phyloP scores from a whole-genome alignment of 345 rosid species.

The Sisymbrium altissimum region DNA sequence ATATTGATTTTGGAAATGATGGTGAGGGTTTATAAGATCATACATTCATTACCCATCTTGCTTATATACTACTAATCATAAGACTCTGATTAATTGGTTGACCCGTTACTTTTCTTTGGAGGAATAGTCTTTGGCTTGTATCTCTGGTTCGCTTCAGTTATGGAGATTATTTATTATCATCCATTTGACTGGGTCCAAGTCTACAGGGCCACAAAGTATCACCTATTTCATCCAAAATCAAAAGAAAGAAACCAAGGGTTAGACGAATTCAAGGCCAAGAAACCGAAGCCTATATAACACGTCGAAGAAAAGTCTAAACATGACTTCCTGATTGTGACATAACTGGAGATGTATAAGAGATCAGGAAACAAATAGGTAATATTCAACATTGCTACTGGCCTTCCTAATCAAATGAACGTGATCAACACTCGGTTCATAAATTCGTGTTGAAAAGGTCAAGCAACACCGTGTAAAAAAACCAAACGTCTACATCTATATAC shows the following conservation, averaged over 20 bases:
- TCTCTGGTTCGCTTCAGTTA: background rate
- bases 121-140: conserved; percentile 8
- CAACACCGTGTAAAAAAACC: background rate
- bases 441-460: conserved; percentile 16
- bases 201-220: background rate
- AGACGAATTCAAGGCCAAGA: conserved; percentile 17
- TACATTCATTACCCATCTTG: background rate
- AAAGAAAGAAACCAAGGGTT: background rate
- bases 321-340: background rate
- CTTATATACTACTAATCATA: conserved; percentile 17
- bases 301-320: conserved; percentile 3
- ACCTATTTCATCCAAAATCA: conserved; percentile 6
- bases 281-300: background rate
- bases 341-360: background rate
- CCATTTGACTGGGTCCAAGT: conserved; percentile 12
- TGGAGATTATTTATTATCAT: background rate
- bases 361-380: no score
- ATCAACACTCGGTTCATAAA: background rate
- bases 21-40: conserved; percentile 1
- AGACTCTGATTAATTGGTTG: background rate
- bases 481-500: background rate
- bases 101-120: background rate
- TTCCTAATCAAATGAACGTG: background rate
- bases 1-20: background rate
- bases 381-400: no score